Evolutionary conservation across 768 basidiomycete species (phyloP), one percentile per base, ranked within the genome.

Genomic region (Xanthoconium stramineum): DNA sequence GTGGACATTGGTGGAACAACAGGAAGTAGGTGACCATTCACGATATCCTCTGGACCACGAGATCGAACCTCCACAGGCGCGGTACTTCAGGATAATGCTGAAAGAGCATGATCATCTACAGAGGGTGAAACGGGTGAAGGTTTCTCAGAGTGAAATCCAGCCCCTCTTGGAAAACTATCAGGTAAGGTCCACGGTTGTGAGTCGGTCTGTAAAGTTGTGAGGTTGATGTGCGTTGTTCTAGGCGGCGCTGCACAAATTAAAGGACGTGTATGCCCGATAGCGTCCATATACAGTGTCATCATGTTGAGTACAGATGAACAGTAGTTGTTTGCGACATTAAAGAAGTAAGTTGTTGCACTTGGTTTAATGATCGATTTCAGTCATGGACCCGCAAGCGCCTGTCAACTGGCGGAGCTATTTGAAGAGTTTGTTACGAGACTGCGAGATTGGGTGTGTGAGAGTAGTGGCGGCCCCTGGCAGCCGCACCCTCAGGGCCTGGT

Each of bases 1-100:
- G 3, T 99, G 96, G 96, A 90, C 89, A 2, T 72, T 98, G 63
- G 91, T 98, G 8, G 97, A 98, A 75, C 89, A 94, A 68, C 95
- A 97, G 68, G 91, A 93, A 80, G 90, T 86, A 38, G 39, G 74
- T 59, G 44, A 30, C 51, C 30, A 6, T 42, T 12, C 19, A 50
- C 40, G 6, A 29, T 42, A 39, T 49, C 14, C 12, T 5, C 17
- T 29, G 33, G 20, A 12, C 33, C 24, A 56, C 14, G 40, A 58
- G 46, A 8, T 24, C 52, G 33, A 63, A 29, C 29, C 5, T 55
- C 35, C 50, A 13, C 58, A 94, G 92, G 92, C 91, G 7, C 82
- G 89, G 12, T 84, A 91, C 65, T 97, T 97, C 79, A 96, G 95
- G 70, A 70, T 74, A 5, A 88, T 97, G 83, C 69, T 97, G 60